Conservation (phyloP, 1,139 yeast genomes). For the Blastobotrys illinoisensis region DNA sequence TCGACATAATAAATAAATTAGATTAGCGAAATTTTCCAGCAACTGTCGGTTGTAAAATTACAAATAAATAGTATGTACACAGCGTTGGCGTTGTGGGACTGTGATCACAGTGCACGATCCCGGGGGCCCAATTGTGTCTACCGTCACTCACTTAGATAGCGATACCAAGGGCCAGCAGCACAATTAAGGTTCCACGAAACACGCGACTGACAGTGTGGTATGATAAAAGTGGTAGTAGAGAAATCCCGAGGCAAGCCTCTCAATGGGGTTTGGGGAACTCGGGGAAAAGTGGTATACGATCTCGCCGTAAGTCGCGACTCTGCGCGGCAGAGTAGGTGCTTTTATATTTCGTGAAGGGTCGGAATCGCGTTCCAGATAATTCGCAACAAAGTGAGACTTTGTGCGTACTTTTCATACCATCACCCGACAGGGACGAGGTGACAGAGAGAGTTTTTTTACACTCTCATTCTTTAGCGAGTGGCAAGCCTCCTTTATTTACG, state of each 20-base stretch:
- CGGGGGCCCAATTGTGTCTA: not conserved
- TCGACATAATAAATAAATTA: constrained; percentile 7
- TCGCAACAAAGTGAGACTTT: not conserved
- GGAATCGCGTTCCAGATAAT: not conserved
- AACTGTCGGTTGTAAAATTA: not conserved
- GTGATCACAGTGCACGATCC: not conserved
- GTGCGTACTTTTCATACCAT: not conserved
- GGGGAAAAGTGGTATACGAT: not conserved
- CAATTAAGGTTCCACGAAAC: not conserved
- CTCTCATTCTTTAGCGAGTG: not conserved
- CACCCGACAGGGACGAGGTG: not conserved
- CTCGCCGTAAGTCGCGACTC: not conserved
- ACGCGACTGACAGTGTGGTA: not conserved
- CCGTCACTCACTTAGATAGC: not conserved
- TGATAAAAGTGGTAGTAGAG: not conserved
- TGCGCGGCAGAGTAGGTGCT: not conserved
- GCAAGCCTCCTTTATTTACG: not conserved
- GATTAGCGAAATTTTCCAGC: not conserved
- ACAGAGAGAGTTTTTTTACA: not conserved
- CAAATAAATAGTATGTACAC: constrained; percentile 1
- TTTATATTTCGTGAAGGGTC: not conserved
- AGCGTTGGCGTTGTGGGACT: not conserved
- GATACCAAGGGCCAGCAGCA: not conserved
- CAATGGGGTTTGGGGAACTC: not conserved
- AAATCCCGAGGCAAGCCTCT: not conserved